Conservation (phyloP, 2,329 filamentous ascomycete species). For the Scopulariopsis brevicaulis region DNA sequence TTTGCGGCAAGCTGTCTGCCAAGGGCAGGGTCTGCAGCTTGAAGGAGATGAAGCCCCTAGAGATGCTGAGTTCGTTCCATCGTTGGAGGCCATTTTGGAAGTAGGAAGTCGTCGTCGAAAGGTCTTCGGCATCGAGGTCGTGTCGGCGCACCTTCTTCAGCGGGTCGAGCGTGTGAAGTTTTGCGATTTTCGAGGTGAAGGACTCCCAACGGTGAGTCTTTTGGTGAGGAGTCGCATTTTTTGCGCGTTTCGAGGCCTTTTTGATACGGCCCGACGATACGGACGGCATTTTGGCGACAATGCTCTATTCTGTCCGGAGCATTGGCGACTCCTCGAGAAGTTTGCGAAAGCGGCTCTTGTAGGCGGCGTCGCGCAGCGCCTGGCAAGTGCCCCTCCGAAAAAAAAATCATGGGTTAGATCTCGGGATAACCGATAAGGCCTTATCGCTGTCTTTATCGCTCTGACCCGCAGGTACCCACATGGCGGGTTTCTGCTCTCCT, state of each 20-base stretch:
- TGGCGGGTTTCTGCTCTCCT: no score
- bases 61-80: conserved; percentile 88
- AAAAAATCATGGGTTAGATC: conserved; percentile 20
- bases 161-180: conserved; percentile 81
- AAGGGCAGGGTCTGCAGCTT: conserved; percentile 62
- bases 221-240: conserved; percentile 59
- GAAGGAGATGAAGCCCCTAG: conserved; percentile 69
- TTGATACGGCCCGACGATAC: conserved; percentile 55
- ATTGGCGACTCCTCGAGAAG: not conserved
- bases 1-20: conserved; percentile 82
- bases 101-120: conserved; percentile 71
- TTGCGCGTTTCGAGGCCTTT: conserved; percentile 54
- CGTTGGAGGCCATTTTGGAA: conserved; percentile 72
- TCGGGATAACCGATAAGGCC: conserved; percentile 24
- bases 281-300: conserved; percentile 41
- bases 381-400: conserved; percentile 9
- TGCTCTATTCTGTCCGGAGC: not conserved
- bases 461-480: conserved; percentile 16
- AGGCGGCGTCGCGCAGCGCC: not conserved
- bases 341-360: not conserved
- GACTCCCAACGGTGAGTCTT: conserved; percentile 86
- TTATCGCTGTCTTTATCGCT: conserved; percentile 1
- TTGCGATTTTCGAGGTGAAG: conserved; percentile 81
- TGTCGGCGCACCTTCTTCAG: conserved; percentile 80
- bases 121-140: conserved; percentile 69